phyloP scores from a whole-genome alignment of 2,329 filamentous ascomycete genomes.

The Aspergillus sp. region DNA sequence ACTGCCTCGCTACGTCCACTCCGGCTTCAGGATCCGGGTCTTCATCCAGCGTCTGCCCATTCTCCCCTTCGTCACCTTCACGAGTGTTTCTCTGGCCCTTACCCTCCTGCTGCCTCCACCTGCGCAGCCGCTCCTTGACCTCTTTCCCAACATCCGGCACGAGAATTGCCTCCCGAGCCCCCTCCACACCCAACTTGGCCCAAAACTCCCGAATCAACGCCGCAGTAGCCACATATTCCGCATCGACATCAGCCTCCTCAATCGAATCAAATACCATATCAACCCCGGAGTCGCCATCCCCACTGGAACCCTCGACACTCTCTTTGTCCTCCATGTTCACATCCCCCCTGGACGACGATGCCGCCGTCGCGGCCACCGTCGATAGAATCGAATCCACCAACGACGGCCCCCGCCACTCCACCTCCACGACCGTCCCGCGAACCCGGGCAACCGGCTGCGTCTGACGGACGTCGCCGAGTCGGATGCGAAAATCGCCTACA shows the following conservation, averaged over 20 bases:
- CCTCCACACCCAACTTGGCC: conserved; percentile 28
- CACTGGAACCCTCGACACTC: neutral
- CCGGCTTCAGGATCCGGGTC: conserved; percentile 29
- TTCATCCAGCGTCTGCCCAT: conserved; percentile 13
- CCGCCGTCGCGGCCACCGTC: too few relatives aligned
- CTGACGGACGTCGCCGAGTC: conserved; percentile 37
- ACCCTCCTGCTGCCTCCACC: conserved; percentile 11
- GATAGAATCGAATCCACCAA: conserved; percentile 14
- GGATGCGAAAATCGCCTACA: conserved; percentile 35
- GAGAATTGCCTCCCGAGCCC: conserved; percentile 33
- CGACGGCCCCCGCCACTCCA: conserved; percentile 36
- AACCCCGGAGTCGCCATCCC: conserved; percentile 18
- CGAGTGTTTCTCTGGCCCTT: conserved; percentile 2
- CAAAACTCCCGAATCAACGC: conserved; percentile 37
- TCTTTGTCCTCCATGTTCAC: conserved; percentile 1
- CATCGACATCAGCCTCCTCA: conserved; percentile 32
- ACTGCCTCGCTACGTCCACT: conserved; percentile 37
- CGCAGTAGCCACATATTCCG: conserved; percentile 27
- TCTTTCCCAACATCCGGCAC: conserved; percentile 36
- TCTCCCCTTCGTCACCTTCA: conserved; percentile 5
- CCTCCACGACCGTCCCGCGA: conserved; percentile 39
- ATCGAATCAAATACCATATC: conserved; percentile 21
- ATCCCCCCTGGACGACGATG: too few relatives aligned
- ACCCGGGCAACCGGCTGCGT: conserved; percentile 28
- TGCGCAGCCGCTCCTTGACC: conserved; percentile 22